Evolutionary conservation across 2,329 filamentous ascomycete species (phyloP).

Genomic region (Cladosporium cucumerinum): DNA sequence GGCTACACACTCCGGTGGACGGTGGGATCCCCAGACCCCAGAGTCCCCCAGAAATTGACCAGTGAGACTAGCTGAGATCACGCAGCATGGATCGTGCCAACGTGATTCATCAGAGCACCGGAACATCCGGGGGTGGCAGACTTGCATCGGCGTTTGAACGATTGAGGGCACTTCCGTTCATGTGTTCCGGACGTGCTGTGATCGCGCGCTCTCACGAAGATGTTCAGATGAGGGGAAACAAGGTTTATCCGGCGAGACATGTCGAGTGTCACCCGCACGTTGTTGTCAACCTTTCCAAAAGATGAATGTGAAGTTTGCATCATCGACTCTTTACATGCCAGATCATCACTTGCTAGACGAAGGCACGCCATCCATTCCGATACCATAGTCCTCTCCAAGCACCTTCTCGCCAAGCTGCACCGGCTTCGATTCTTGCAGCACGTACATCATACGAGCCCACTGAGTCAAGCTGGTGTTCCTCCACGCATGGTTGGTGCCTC

Average conservation of each 20-base stretch:
- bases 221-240: background rate
- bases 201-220: background rate
- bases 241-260: background rate
- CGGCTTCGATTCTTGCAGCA: slow-evolving; percentile 32
- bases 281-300: background rate
- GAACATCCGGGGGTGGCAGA: background rate
- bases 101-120: background rate
- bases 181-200: background rate
- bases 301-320: background rate
- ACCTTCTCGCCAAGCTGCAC: slow-evolving; percentile 29
- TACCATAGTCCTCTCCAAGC: slow-evolving; percentile 32
- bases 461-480: slow-evolving; percentile 32
- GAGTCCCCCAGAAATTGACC: background rate
- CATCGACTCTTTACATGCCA: background rate
- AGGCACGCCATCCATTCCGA: slow-evolving; percentile 29
- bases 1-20: background rate
- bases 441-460: slow-evolving; percentile 36
- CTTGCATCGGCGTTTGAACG: background rate
- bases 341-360: slow-evolving; percentile 14
- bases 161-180: background rate
- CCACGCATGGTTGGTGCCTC: slow-evolving; percentile 37
- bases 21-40: background rate
- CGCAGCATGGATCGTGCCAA: background rate
- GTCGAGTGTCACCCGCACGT: background rate
- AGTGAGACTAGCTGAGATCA: background rate